Base-by-base conservation (phyloP, 2,329 filamentous ascomycete genomes). In the Penicillium verrucosum region DNA sequence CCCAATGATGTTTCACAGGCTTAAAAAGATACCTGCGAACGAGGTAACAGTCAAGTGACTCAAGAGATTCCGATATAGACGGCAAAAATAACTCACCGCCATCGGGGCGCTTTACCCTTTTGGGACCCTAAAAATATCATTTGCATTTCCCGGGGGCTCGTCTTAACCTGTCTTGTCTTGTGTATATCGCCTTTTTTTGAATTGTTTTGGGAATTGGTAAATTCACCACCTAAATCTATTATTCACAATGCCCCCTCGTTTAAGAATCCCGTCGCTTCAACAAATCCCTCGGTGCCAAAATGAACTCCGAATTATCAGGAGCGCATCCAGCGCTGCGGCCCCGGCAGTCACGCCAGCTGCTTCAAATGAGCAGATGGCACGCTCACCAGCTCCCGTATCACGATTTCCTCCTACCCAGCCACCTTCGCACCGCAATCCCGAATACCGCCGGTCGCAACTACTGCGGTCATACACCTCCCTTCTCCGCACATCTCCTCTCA, bases 371-470 rank as follows among this genome's bases (percentile, higher is more conserved):
- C 80, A 81, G 62, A 80, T 78, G 59, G 73, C 73, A 44, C 69
- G 56, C 32, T 75, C 78, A 1, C 65, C 70, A 52, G 69, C 76
- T 7, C 76, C 80, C 32, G 76, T 84, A 23, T 70, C 78, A 32
- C 77, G 78, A 67, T 82, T 80, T 64, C 81, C 83, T 51, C 71
- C 86, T 0, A 88, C 86, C 1, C 92, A 97, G 75, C 93, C 92
- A 3, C 91, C 90, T 4, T 96, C 90, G 53, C 89, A 95, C 72
- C 90, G 93, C 71, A 89, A 87, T 21, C 85, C 92, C 45, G 89
- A 96, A 71, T 88, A 88, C 68, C 89, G 93, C 73, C 96, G 97
- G 78, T 88, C 92, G 16, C 94, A 99, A 76, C 82, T 97, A 21
- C 84, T 89, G 64, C 86, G 92, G 56, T 86, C 89, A 67, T 97